phyloP scores from a whole-genome alignment of 2,329 filamentous ascomycete genomes.

The Colletotrichum australisinense region DNA sequence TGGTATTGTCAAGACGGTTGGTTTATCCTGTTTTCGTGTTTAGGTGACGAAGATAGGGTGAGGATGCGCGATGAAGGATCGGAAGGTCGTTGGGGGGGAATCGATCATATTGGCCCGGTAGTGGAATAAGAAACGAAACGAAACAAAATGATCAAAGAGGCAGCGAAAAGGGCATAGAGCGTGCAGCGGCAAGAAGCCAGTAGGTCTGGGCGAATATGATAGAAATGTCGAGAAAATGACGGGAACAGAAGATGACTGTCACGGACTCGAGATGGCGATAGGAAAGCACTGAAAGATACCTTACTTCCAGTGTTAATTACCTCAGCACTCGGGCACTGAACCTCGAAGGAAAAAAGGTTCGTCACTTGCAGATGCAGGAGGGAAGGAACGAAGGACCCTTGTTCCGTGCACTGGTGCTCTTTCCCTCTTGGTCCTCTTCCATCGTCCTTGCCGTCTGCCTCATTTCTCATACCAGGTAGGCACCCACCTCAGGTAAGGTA shows the following conservation, averaged over 20 bases:
- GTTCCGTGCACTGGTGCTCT: not conserved
- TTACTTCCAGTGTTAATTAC: not conserved
- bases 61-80: not conserved
- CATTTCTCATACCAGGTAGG: not conserved
- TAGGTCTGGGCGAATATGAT: constrained; percentile 26
- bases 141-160: constrained; percentile 19
- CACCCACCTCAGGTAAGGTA: not conserved
- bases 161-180: constrained; percentile 4
- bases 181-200: constrained; percentile 28
- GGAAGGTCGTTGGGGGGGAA: not conserved
- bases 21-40: not conserved
- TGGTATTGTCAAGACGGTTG: not conserved
- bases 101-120: constrained; percentile 2
- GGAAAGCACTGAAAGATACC: not conserved
- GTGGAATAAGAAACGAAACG: constrained; percentile 29
- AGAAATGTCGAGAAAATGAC: constrained; percentile 9
- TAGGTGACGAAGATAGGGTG: not conserved
- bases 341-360: not conserved
- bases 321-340: not conserved
- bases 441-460: constrained; percentile 1
- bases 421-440: not conserved
- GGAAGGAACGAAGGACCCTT: not conserved
- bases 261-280: not conserved
- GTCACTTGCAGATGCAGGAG: constrained; percentile 3
- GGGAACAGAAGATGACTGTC: not conserved